Base-by-base conservation (phyloP, 2,329 filamentous ascomycete species). In the Paraphoma sp. region DNA sequence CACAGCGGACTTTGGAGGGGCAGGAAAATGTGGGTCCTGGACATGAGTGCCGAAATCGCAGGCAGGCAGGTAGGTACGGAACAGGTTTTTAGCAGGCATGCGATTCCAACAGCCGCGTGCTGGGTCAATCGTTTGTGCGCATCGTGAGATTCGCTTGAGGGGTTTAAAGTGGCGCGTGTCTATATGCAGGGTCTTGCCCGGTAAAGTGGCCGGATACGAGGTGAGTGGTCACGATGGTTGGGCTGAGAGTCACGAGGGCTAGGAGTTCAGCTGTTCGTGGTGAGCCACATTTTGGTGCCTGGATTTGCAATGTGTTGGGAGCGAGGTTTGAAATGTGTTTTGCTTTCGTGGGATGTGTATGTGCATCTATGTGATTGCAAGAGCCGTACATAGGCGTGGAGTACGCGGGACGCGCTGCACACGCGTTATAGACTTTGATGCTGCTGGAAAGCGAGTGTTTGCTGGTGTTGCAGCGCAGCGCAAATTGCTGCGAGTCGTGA, bases 171-270 rank as follows among this genome's bases (percentile, higher is more conserved):
- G 10, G 14, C n/a, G 40, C 11, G 40, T 6, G 33, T 38, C 6
- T 11, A 6, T 42, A 51, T 45, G 48, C 48, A 51, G 48, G 48
- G 42, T 44, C 48, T 12, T 38, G 29, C 41, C 48, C 43, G 48
- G 41, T 28, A 6, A 7, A 23, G 45, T 48, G 30, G 31, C n/a
- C 45, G 16, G 14, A 48, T 38, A 18, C 31, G 45, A 47, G 30
- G 17, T 3, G 8, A 6, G 45, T 18, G 29, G 6, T 17, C 6
- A 14, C 18, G 31, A 48, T 40, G 10, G 29, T 6, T 8, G 40
- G 16, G 40, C 11, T 42, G 16, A 14, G 40, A 42, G 12, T 16
- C 16, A n/a, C n/a, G 12, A 16, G 11, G 2, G 16, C 40, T 11
- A 7, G 3, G 40, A 42, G 10, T 36, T 36, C 33, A 36, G 33